Evolutionary conservation across 257 asterid genomes (phyloP), one percentile per base, ranked within the genome.

Genomic region (Salvia miltiorrhiza): DNA sequence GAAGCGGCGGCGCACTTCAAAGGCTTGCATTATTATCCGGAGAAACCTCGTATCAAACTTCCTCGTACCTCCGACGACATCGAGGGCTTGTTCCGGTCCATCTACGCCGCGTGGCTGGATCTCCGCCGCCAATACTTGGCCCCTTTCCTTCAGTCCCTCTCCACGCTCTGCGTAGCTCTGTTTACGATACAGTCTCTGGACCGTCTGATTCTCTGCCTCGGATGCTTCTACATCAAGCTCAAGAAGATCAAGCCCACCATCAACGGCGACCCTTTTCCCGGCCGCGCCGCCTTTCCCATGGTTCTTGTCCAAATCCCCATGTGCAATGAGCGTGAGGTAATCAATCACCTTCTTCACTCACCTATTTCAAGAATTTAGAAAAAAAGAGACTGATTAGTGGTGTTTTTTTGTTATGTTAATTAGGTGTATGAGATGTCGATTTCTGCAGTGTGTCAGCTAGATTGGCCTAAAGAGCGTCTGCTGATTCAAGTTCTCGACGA

Each of bases 241-340:
- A 85, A 49, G 87, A 85, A 82, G 67, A 84, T 88, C 75, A 78
- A 72, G 70, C 92, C 95, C 24, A 52, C 60, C 45, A 32, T 85
- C 39, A 75, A 57, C 23, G 84, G 80, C 5, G 78, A 76, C 40
- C 80, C 84, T 0, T 81, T 79, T 58, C 73, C 14, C n/a, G 40
- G 43, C 4, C 81, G 78, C 74, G 85, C 83, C 20, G 32, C 50
- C 17, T 84, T 77, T 55, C 95, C 95, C 4, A 83, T 85, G 91
- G 92, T 88, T 79, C 90, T 87, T 65, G 95, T 87, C 64, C 95
- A 87, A 78, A 84, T 87, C 74, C 95, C 95, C 40, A 87, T 87
- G 95, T 85, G 95, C 77, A 87, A 87, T 17, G 95, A 87, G 74
- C 67, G 79, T 41, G 95, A 87, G 95, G 91, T 85, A 80, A 7